Evolutionary conservation across 169 alveolate species (phyloP).

Genomic region (Plasmodium sp.): DNA sequence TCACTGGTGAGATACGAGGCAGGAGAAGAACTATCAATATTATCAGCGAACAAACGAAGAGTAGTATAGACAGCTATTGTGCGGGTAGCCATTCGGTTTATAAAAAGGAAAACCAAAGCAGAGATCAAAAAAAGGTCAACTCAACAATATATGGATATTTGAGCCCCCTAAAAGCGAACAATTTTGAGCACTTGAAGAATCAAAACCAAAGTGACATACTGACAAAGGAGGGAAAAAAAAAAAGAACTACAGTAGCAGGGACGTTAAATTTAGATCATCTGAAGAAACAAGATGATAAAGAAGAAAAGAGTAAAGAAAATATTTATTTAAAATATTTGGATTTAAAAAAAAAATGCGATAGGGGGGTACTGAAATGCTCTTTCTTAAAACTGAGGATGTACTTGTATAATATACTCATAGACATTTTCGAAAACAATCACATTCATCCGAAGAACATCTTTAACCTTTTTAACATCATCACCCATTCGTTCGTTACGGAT

Average conservation of each 20-base stretch:
- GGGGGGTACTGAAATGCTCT: slow-evolving; percentile 50
- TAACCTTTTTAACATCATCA: slow-evolving; percentile 43
- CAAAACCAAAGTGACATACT: neutral
- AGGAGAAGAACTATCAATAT: slow-evolving; percentile 2
- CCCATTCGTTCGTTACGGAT: slow-evolving; percentile 57
- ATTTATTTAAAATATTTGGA: slow-evolving; percentile 71
- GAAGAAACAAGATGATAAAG: slow-evolving; percentile 6
- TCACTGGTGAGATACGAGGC: neutral
- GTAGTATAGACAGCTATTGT: neutral
- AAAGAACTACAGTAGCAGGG: slow-evolving; percentile 33
- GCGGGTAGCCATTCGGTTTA: neutral
- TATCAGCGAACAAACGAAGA: neutral
- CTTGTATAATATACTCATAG: slow-evolving; percentile 62
- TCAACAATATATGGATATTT: slow-evolving; percentile 15
- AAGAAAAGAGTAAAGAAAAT: neutral
- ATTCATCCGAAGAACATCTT: slow-evolving; percentile 26
- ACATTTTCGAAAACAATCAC: slow-evolving; percentile 33
- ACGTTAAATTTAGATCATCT: slow-evolving; percentile 19
- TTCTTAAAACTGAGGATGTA: slow-evolving; percentile 70
- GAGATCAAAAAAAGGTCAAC: neutral
- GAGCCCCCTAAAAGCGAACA: slow-evolving; percentile 11
- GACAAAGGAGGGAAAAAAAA: neutral
- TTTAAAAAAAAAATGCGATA: slow-evolving; percentile 53
- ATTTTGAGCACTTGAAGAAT: neutral
- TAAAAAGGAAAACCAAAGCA: neutral